Base-by-base conservation (phyloP, 768 basidiomycete genomes). In the Rhizopogon vinicolor region DNA sequence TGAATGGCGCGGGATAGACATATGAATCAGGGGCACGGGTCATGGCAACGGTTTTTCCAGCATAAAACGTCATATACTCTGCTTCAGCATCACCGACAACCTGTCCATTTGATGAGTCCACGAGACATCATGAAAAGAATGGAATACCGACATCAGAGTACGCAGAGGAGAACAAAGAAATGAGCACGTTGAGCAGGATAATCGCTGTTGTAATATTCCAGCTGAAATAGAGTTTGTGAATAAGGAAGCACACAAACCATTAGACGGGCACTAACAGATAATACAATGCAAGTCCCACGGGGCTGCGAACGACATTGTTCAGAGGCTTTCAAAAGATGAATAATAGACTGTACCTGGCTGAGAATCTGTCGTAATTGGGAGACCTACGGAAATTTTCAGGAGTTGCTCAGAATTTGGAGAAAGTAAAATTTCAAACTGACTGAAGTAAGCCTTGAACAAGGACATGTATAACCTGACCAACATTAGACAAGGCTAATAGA, bases 111-210 rank as follows among this genome's bases (percentile, higher is more conserved):
- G 51, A 59, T 10, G 29, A 37, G 6, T 50, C 28, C 51, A 57
- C 42, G 29, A 45, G 51, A 19, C 12, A 2, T 10, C 10, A 7
- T 19, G 40, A 19, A 18, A 13, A 48, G 14, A 14, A 40, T 12
- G 28, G 3, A 43, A 25, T n/a, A 73, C 80, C 68, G 53, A 91
- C 92, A 62, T 94, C 93, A 10, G 86, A 83, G 64, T 96, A 96
- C 1, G 93, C 93, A 49, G 93, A 91, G 16, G 93, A 86, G 68
- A 97, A 97, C 62, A 98, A 74, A n/a, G 94, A 97, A 62, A 98
- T 93, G 64, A 98, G 78, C 65, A 98, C 85, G 66, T 98, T 98
- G 67, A 97, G 81, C 49, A 97, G 78, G 52, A 98, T 82, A 49
- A 97, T 80, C 16, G 84, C 88, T 2, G 91, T 87, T 19, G 85